Conservation (phyloP, 140 eudicot species). For the Bidens hawaiensis region DNA sequence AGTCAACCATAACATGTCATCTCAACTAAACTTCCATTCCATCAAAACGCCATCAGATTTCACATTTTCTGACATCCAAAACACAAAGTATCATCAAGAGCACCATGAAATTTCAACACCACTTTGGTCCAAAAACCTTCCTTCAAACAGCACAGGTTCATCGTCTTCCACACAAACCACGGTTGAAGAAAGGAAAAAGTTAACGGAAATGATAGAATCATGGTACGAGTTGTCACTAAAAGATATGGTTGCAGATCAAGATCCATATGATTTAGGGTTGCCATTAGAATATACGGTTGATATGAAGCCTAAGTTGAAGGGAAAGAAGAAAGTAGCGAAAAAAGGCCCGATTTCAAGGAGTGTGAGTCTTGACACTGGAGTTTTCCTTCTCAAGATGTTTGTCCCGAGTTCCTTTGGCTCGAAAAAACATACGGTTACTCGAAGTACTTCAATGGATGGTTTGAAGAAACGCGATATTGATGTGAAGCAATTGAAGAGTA, state of each 20-base stretch:
- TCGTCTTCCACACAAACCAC: conserved; percentile 9
- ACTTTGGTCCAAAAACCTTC: conserved; percentile 14
- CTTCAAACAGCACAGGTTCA: not conserved
- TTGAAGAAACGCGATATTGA: conserved; percentile 2
- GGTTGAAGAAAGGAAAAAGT: conserved; percentile 30
- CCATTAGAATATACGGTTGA: conserved; percentile 9
- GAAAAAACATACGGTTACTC: conserved; percentile 22
- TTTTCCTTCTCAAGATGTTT: conserved; percentile 51
- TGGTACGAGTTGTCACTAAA: conserved; percentile 51
- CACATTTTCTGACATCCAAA: conserved; percentile 28
- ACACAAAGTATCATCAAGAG: not conserved
- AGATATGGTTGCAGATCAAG: conserved; percentile 52
- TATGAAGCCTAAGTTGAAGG: not conserved
- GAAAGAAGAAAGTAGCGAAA: conserved; percentile 10
- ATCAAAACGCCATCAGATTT: conserved; percentile 12
- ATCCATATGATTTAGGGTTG: conserved; percentile 2
- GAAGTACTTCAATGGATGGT: conserved; percentile 22
- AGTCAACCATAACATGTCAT: conserved; percentile 2
- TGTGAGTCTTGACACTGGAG: conserved; percentile 60
- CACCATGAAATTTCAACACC: conserved; percentile 14
- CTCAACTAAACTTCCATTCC: conserved; percentile 18
- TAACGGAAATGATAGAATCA: conserved; percentile 45
- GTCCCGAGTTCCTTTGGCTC: conserved; percentile 39
- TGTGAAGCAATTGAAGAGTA: not conserved
- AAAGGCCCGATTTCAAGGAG: conserved; percentile 34